These are phyloP conservation scores for Coemansia javaensis DNA, from an alignment of 192 early-diverging fungal species.

Conservation along the genomic window DNA sequence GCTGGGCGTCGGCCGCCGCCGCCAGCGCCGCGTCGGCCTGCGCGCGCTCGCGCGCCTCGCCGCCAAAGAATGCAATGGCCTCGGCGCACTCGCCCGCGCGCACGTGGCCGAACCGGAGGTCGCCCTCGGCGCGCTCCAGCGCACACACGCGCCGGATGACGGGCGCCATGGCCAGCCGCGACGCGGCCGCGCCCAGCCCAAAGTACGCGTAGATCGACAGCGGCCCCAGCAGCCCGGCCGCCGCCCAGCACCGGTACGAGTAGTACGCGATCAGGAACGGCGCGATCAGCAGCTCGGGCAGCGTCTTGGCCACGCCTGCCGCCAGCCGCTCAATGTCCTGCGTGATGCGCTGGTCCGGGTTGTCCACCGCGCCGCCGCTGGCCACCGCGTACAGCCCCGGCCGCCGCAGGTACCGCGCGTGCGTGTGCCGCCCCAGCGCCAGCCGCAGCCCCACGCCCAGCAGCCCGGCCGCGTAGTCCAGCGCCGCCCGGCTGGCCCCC, in stretches of 20 bases:
- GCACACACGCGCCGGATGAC: constrained; percentile 69
- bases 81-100: constrained; percentile 70
- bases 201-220: constrained; percentile 71
- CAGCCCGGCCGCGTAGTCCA: constrained; percentile 59
- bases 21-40: constrained; percentile 56
- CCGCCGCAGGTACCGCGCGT: constrained; percentile 57
- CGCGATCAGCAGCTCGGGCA: constrained; percentile 61
- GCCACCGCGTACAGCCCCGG: constrained; percentile 59
- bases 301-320: constrained; percentile 39
- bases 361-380: constrained; percentile 58
- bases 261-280: constrained; percentile 78
- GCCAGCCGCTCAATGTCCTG: constrained; percentile 85
- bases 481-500: constrained; percentile 56
- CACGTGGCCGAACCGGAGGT: constrained; percentile 72
- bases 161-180: constrained; percentile 65
- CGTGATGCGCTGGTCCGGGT: constrained; percentile 85
- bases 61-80: constrained; percentile 75
- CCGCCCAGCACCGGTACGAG: constrained; percentile 62
- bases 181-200: constrained; percentile 56
- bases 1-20: constrained; percentile 52
- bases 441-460: constrained; percentile 60
- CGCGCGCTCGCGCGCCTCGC: constrained; percentile 61
- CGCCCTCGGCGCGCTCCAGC: constrained; percentile 76
- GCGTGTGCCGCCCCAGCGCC: constrained; percentile 60
- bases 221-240: constrained; percentile 65